Base-by-base conservation (phyloP, 768 basidiomycete species). In the Termitomyces sp. region DNA sequence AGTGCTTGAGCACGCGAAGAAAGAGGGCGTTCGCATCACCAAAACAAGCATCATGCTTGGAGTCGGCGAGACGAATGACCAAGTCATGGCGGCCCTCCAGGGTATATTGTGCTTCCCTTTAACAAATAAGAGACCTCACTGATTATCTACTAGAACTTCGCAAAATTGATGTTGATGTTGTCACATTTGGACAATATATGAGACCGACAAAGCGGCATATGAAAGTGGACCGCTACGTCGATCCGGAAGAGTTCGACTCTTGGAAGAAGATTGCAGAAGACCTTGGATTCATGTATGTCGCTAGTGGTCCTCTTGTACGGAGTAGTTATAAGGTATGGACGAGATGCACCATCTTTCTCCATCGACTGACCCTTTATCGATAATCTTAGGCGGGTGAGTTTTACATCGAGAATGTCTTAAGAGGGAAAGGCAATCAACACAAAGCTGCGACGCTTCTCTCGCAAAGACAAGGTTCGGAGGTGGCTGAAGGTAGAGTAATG, bases 151-250 rank as follows among this genome's bases (percentile, higher is more conserved):
- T 18, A 98, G 97, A 96, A 59, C 80, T 98, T 7, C 88, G 96
- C 41, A 86, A 86, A 60, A 76, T 85, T 43, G 81, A 93, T 60
- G 95, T 98, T 42, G 96, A 98, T 65, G 96, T 99, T 6, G 94
- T 99, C 27, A 99, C 97, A 2, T 98, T 99, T 67, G 97, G 97
- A 2, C 97, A 99, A 73, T 99, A 99, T 71, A 98, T 99, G 97
- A 89, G 97, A 46, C 97, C 97, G 7, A 98, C 97, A 9, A 98
- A 98, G 71, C 83, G 87, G 27, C 97, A 99, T 71, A 98, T 99
- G 97, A 99, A 98, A 71, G 97, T 99, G 10, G 89, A 93, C 61
- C 89, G 93, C 29, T 99, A 99, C 63, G 94, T 98, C 22, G 85
- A 92, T 56, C 97, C 97, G 1, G 81, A 84, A 4, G 95, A 98